These are phyloP conservation scores for Pleurotus citrinopileatus DNA, from an alignment of 768 basidiomycete species.

Conservation along the genomic window DNA sequence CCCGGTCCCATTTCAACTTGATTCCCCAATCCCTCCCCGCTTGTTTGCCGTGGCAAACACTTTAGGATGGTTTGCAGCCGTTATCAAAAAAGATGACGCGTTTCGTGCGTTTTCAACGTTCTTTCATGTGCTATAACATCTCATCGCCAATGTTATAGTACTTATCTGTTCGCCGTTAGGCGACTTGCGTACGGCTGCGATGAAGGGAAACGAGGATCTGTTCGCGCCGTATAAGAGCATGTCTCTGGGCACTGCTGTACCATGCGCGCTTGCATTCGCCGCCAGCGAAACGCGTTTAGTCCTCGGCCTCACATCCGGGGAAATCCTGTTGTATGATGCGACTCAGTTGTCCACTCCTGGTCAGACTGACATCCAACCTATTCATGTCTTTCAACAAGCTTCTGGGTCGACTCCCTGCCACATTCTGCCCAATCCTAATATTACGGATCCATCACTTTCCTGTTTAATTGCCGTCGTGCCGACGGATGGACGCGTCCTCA, in stretches of 20 bases:
- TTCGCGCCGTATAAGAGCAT: constrained; percentile 56
- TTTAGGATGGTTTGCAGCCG: constrained; percentile 71
- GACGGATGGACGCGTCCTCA: constrained; percentile 47
- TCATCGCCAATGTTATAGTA: too few relatives aligned
- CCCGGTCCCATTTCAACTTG: constrained; percentile 40
- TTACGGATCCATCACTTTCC: constrained; percentile 41
- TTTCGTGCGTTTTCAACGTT: too few relatives aligned
- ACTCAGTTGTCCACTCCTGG: constrained; percentile 46
- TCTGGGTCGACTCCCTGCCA: constrained; percentile 46
- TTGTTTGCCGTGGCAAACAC: constrained; percentile 60
- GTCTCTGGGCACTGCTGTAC: constrained; percentile 39
- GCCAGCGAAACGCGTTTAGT: constrained; percentile 58
- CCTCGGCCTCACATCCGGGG: constrained; percentile 56
- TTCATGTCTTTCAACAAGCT: constrained; percentile 42
- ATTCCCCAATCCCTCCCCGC: constrained; percentile 38
- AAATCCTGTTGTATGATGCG: constrained; percentile 59
- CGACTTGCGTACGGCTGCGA: constrained; percentile 56
- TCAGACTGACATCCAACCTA: constrained; percentile 38
- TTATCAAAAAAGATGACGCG: constrained; percentile 33
- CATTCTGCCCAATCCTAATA: constrained; percentile 63
- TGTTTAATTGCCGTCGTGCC: constrained; percentile 59
- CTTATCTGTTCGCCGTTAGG: constrained; percentile 59
- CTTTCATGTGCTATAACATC: too few relatives aligned
- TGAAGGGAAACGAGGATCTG: constrained; percentile 36
- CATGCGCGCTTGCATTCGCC: constrained; percentile 55